Evolutionary conservation across 257 asterid genomes (phyloP).

Genomic region (Penstemon barbatus): DNA sequence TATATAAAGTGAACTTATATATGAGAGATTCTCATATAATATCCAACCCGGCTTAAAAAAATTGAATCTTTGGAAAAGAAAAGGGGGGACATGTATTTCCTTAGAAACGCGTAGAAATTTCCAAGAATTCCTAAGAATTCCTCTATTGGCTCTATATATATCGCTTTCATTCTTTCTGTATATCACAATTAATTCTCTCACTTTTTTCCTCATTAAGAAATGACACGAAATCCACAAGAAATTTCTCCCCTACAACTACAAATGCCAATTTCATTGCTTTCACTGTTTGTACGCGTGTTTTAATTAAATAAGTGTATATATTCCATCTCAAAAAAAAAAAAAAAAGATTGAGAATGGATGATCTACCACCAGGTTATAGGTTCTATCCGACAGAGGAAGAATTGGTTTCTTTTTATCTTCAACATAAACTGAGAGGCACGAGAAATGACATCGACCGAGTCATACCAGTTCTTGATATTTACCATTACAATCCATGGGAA

Average conservation of each 20-base stretch:
- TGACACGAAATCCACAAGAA: not conserved
- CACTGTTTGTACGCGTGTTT: no score
- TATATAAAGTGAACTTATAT: no score
- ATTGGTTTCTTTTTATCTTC: constrained; percentile 49
- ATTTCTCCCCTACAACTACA: not conserved
- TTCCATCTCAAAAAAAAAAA: no score
- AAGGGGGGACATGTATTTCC: not conserved
- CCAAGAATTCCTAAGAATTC: not conserved
- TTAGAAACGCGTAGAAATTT: not conserved
- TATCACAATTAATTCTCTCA: not conserved
- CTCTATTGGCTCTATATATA: not conserved
- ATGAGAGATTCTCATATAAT: no score
- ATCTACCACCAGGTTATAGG: constrained; percentile 49
- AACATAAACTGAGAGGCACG: constrained; percentile 43
- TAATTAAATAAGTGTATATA: no score
- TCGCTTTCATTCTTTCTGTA: no score
- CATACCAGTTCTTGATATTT: constrained; percentile 54
- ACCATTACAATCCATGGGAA: constrained; percentile 57
- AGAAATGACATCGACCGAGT: constrained; percentile 38
- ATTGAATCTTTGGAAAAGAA: no score
- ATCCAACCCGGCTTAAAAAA: no score
- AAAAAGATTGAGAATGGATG: constrained; percentile 28
- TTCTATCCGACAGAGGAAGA: constrained; percentile 69
- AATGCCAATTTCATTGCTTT: no score
- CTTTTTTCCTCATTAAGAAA: no score